Evolutionary conservation across 495 filamentous ascomycete genomes (phyloP).

Genomic region (Sordaria brevicollis): DNA sequence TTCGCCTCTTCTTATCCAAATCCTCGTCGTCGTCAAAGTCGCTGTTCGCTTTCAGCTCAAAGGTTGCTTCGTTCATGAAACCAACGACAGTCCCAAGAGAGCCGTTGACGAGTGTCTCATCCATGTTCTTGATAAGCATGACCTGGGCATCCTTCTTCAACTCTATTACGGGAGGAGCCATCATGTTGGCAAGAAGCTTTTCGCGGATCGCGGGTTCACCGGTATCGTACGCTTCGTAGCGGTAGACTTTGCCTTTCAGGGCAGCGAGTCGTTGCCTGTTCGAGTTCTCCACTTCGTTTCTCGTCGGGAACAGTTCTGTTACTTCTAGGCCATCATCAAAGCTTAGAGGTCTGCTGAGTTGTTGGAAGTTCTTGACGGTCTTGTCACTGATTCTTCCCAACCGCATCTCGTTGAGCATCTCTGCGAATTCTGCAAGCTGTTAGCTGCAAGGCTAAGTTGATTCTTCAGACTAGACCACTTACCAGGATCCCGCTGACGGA

Average conservation of each 20-base stretch:
- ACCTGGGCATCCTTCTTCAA: conserved; percentile 92
- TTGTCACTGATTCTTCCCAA: conserved; percentile 63
- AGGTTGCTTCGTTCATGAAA: conserved; percentile 78
- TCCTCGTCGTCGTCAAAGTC: conserved; percentile 43
- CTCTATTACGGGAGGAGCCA: conserved; percentile 68
- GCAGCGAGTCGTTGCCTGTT: conserved; percentile 64
- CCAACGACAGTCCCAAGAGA: conserved; percentile 75
- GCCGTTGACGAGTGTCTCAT: conserved; percentile 87
- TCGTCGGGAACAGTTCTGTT: conserved; percentile 91
- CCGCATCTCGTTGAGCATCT: conserved; percentile 96
- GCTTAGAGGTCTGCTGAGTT: conserved; percentile 55
- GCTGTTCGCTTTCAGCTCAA: conserved; percentile 48
- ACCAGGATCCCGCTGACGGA: conserved; percentile 88
- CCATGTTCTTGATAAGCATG: conserved; percentile 99
- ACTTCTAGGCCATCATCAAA: conserved; percentile 73
- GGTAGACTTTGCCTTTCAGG: conserved; percentile 55
- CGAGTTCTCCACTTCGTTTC: conserved; percentile 78
- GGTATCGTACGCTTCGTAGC: conserved; percentile 63
- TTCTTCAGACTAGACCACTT: conserved; percentile 12
- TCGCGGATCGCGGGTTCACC: conserved; percentile 65
- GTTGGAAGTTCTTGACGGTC: conserved; percentile 62
- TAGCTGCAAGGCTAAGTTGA: conserved; percentile 4
- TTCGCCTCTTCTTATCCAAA: conserved; percentile 34
- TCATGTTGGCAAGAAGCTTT: conserved; percentile 76
- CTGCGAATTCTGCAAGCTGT: conserved; percentile 56